Evolutionary conservation across 352 stramenopile species (phyloP), one percentile per base, ranked within the genome.

Genomic region (Globisporangium viniferum): DNA sequence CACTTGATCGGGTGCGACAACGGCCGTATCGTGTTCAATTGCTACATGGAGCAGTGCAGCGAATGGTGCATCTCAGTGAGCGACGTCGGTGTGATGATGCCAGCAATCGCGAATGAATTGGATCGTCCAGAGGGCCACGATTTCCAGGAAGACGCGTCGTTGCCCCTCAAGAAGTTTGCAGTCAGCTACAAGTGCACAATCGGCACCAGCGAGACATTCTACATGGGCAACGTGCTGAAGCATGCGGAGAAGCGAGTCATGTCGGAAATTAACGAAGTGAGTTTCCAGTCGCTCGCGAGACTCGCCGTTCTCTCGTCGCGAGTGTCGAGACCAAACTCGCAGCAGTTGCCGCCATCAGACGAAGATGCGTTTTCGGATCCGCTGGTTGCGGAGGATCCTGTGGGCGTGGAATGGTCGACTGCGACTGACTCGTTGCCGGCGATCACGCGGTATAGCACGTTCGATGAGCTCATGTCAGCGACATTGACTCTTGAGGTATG

Each of bases 161-260:
- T 96, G 46, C 88, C 88, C 49, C 71, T 96, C 3, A 96, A 95
- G 71, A 95, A 94, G 59, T 96, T 94, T 68, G 89, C 86, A 0
- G 85, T 96, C 20, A 94, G 86, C 65, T 96, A 96, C 80, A 96
- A 96, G 68, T 96, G 88, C 67, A 96, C 88, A 4, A 93, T 96
- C 54, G 89, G 89, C 57, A 95, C 88, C 35, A 89, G 74, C 61
- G 89, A 96, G 69, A 91, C 82, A 33, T 96, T 96, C 53, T 94
- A 94, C 71, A 87, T 95, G 73, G 84, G 89, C 62, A 91, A 95
- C 68, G 84, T 72, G 6, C 66, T 96, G 18, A 96, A 96, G 57
- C 86, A 93, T 55, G 86, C 86, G 0, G 78, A 91, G 29, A 93
- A 92, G 55, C 73, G 86, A 0, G 69, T 82, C 22, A 93, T 96